Evolutionary conservation across 352 stramenopile genomes (phyloP).

Genomic region (Phytopythium oedochilum): DNA sequence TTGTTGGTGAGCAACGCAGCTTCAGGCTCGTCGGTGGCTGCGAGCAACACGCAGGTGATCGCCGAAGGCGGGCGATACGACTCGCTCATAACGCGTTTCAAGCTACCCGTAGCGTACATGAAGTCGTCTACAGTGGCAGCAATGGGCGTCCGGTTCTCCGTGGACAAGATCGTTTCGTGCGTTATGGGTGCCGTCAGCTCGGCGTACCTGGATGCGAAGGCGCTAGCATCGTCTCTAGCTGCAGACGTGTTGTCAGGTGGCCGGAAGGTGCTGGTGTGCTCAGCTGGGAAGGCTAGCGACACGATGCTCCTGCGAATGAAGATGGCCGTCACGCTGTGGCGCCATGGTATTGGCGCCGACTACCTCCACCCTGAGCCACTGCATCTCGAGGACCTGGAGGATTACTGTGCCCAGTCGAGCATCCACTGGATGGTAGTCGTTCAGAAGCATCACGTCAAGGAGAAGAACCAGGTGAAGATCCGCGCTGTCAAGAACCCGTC

Average conservation of each 20-base stretch:
- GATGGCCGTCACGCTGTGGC: slow-evolving; percentile 74
- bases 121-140: slow-evolving; percentile 67
- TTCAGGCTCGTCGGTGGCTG: slow-evolving; percentile 17
- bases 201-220: slow-evolving; percentile 28
- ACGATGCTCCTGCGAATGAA: slow-evolving; percentile 76
- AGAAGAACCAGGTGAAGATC: slow-evolving; percentile 86
- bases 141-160: slow-evolving; percentile 81
- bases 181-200: slow-evolving; percentile 36
- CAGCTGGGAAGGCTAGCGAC: slow-evolving; percentile 62
- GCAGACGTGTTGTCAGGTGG: slow-evolving; percentile 33
- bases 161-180: slow-evolving; percentile 83
- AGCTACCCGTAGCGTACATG: slow-evolving; percentile 71
- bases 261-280: slow-evolving; percentile 72
- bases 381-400: slow-evolving; percentile 78
- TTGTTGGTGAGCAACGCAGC: slow-evolving; percentile 23
- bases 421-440: slow-evolving; percentile 86
- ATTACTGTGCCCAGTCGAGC: slow-evolving; percentile 71
- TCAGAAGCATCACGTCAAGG: slow-evolving; percentile 74
- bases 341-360: slow-evolving; percentile 62
- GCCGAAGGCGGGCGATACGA: slow-evolving; percentile 84
- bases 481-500: slow-evolving; percentile 63
- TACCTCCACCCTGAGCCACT: slow-evolving; percentile 80
- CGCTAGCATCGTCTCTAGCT: slow-evolving; percentile 5
- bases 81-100: slow-evolving; percentile 75
- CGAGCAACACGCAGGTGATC: slow-evolving; percentile 60